These are phyloP conservation scores for Strobilomyces echinocephalus DNA, from an alignment of 768 basidiomycete species.

Conservation along the genomic window DNA sequence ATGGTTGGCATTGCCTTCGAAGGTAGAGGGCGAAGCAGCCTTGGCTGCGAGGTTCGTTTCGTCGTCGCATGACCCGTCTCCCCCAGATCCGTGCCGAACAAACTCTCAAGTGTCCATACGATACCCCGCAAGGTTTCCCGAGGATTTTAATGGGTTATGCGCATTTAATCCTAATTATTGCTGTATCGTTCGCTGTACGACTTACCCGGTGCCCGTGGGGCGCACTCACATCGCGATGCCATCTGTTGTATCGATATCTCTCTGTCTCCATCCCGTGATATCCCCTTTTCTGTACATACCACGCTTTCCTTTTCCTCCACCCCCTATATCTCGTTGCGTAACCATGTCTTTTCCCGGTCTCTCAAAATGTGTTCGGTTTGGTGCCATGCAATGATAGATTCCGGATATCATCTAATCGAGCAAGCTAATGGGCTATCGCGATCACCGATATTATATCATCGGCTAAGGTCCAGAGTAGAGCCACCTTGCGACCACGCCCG, in stretches of 20 bases:
- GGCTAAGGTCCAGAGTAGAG: slow-evolving; percentile 36
- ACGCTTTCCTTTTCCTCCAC: not conserved
- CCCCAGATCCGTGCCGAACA: not conserved
- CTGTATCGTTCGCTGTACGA: slow-evolving; percentile 1
- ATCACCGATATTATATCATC: slow-evolving; percentile 21
- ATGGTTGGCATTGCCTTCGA: slow-evolving; percentile 58
- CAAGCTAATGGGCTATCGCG: slow-evolving; percentile 4
- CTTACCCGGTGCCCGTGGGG: not conserved
- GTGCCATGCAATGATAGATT: slow-evolving; percentile 19
- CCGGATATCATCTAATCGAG: not conserved
- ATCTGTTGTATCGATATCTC: slow-evolving; percentile 26
- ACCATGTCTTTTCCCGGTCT: not conserved
- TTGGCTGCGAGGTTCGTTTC: slow-evolving; percentile 40
- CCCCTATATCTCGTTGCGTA: not conserved
- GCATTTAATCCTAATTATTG: slow-evolving; percentile 32
- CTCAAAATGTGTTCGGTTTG: not conserved
- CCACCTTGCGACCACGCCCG: slow-evolving; percentile 42
- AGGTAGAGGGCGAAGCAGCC: slow-evolving; percentile 51
- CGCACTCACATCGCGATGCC: slow-evolving; percentile 4
- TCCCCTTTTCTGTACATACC: slow-evolving; percentile 6
- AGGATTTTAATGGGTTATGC: slow-evolving; percentile 29
- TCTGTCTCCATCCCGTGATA: slow-evolving; percentile 22
- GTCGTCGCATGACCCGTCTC: slow-evolving; percentile 23
- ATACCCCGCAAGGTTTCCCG: slow-evolving; percentile 9
- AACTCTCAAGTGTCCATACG: not conserved